Evolutionary conservation across 2,329 filamentous ascomycete genomes (phyloP).

Genomic region (Colletotrichum trifolii): DNA sequence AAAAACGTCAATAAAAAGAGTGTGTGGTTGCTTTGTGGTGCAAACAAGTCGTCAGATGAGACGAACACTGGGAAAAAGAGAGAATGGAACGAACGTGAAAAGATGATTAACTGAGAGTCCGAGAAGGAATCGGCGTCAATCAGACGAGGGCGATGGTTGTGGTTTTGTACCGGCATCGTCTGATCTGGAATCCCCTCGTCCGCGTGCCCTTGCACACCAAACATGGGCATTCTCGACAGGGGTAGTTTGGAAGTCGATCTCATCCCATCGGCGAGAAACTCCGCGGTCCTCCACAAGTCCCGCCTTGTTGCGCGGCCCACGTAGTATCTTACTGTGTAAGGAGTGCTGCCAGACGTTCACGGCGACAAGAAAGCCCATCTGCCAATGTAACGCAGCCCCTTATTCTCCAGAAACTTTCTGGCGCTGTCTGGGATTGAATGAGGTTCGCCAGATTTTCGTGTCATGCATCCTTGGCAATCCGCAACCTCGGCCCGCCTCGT

Average conservation of each 20-base stretch:
- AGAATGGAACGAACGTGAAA: constrained; percentile 27
- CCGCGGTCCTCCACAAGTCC: too few relatives aligned
- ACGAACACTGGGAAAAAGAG: constrained; percentile 22
- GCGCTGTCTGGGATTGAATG: constrained; percentile 34
- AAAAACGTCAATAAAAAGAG: constrained; percentile 19
- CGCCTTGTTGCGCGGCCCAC: too few relatives aligned
- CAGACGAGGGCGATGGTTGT: constrained; percentile 15
- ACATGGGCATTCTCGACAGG: too few relatives aligned
- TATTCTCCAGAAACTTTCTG: constrained; percentile 29
- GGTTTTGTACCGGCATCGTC: constrained; percentile 29
- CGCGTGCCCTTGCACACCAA: background rate
- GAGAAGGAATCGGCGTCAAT: background rate
- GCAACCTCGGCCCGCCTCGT: constrained; percentile 25
- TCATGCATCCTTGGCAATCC: constrained; percentile 28
- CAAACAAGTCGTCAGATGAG: constrained; percentile 22
- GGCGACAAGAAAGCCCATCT: too few relatives aligned
- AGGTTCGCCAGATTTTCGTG: constrained; percentile 18
- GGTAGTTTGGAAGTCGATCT: background rate
- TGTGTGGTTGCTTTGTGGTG: constrained; percentile 18
- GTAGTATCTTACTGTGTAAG: too few relatives aligned
- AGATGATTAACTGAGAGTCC: constrained; percentile 21
- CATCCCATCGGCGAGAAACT: background rate
- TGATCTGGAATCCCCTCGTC: constrained; percentile 13
- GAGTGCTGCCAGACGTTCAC: too few relatives aligned
- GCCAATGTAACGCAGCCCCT: constrained; percentile 6